These are phyloP conservation scores for Veloporphyrellus conicus DNA, from an alignment of 1,284 basidiomycete species.

Conservation along the genomic window DNA sequence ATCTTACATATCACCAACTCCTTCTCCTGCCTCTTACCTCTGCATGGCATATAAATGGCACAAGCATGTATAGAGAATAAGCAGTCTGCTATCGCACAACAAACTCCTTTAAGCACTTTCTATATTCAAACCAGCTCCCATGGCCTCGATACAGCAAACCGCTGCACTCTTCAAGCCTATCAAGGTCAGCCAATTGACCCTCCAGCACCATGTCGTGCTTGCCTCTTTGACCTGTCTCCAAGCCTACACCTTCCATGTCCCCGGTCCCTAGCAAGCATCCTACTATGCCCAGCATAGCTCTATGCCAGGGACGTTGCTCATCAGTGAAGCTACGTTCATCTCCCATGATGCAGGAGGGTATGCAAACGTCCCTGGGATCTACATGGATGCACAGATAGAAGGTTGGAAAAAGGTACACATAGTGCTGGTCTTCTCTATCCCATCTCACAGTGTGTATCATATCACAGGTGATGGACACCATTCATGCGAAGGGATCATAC, in stretches of 20 bases:
- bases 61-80: no score
- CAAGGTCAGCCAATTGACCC: constrained; percentile 30
- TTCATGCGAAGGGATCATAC: constrained; percentile 40
- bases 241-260: constrained; percentile 21
- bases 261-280: constrained; percentile 14
- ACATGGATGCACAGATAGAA: constrained; percentile 20
- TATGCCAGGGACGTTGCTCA: constrained; percentile 28
- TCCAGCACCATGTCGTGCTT: constrained; percentile 32
- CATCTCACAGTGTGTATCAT: neutral
- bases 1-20: no score
- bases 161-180: constrained; percentile 33
- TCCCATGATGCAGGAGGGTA: constrained; percentile 24
- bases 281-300: constrained; percentile 35
- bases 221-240: constrained; percentile 36
- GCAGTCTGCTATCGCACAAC: no score
- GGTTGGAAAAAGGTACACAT: constrained; percentile 21
- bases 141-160: constrained; percentile 3
- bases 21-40: no score
- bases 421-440: neutral
- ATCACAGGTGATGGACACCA: constrained; percentile 36
- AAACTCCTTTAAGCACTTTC: no score
- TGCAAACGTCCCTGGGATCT: constrained; percentile 24
- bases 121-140: no score
- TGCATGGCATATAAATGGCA: no score
- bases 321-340: constrained; percentile 37